Base-by-base conservation (phyloP, 331 rosid genomes). In the Pyrus hybrid region DNA sequence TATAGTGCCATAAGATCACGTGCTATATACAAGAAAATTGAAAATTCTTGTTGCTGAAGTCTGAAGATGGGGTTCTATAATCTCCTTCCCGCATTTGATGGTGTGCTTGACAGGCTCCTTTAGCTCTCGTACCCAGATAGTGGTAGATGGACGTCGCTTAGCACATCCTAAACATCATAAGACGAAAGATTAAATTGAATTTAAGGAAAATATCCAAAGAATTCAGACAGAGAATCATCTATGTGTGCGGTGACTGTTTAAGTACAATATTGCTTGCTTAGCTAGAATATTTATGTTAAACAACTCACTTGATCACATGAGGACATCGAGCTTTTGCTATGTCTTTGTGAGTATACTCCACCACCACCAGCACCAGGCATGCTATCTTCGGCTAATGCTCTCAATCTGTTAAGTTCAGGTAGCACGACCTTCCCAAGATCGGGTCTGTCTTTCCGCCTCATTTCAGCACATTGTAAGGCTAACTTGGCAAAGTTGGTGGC, bases 381-480 rank as follows among this genome's bases (percentile, higher is more conserved):
- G 71, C 70, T 81, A 0, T 86, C 90, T 32, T 90, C 89, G 21
- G 91, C 93, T 21, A 89, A 71, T 14, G 77, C 75, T 82, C 87
- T 83, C 83, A 88, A 71, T 73, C 90, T 87, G 70, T 86, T 89
- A n/a, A 89, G 90, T 70, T 81, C 88, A 18, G 96, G 96, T 29
- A 91, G 75, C 35, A 89, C 85, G 26, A 84, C 72, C 74, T 83
- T 86, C 6, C 83, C 96, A 63, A 91, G 96, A 74, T 89, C 89
- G 5, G 93, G 97, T 70, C 96, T 82, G 77, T 93, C 98, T 81
- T 86, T 93, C 67, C 83, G 76, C 81, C 92, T 89, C 92, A 91
- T 85, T 57, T 91, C 93, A 1, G 93, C 81, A 54, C 98, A 93
- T n/a, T 76, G 86, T 66, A 93, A 84, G 26, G 91, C 77, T 47